Base-by-base conservation (phyloP, 202 grass and related monocot species). In the Miscanthus sacchariflorus region DNA sequence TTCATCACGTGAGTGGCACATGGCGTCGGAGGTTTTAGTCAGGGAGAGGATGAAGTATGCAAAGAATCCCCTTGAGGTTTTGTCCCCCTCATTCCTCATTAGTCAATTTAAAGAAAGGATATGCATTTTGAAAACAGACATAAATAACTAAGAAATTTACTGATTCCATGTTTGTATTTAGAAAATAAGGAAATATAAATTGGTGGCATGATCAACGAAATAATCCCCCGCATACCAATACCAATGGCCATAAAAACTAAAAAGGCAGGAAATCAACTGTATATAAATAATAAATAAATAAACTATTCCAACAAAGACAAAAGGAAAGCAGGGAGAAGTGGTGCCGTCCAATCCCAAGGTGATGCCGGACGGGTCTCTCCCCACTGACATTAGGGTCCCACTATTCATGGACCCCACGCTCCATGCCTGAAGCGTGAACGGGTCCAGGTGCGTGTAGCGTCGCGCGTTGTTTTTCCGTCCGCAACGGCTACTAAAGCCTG, bases 401-500 rank as follows among this genome's bases (percentile, higher is more conserved):
- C 0, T 0, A 0, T 0, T 0, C 0, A 0, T 3, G 42, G 77
- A 39, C 86, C 86, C 90, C 52, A 38, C 11, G 0, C 0, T 0
- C 43, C 49, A 76, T 81, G 45, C 0, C 0, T 11, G 50, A 6
- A 30, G 35, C 13, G 35, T 39, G 46, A 42, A 5, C 9, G 0
- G 4, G 27, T 0, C 74, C 48, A 21, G 5, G 48, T 77, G 74
- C 74, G 2, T 0, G 15, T 35, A 36, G 46, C 74, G 74, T 27
- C 23, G 49, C 30, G 50, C 2, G 50, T 59, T 59, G 75, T 38
- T 78, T 77, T 27, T 28, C 21, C 75, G 35, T 1, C 4, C 23
- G 87, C 83, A 92, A 92, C 90, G 90, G 90, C 87, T 92, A 92
- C 83, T 69, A 83, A 74, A 88, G 77, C 70, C 86, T 70, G 35